Evolutionary conservation across 257 asterid species (phyloP), one percentile per base, ranked within the genome.

Genomic region (Echium plantagineum): DNA sequence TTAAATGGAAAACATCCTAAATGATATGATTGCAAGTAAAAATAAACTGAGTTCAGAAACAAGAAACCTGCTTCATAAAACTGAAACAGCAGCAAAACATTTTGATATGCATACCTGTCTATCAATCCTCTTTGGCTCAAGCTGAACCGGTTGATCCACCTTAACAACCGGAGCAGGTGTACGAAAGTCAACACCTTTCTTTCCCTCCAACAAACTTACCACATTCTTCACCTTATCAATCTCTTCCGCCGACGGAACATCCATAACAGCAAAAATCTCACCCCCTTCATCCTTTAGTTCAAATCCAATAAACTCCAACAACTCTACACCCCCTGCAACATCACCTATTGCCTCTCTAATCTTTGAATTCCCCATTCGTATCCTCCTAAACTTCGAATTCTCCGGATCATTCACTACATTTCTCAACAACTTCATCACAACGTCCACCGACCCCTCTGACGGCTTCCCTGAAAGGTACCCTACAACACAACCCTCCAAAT

Each of bases 231-330:
- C 60, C 76, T 76, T 71, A 61, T 66, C 73, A 69, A 93, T 68
- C 57, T 21, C 61, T 59, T 78, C 80, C 68, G 71, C 74, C 7
- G 86, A 77, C 42, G 85, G 85, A 53, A 76, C 78, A 17, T 83
- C 97, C 96, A 89, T 89, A 47, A 71, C 72, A 48, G 86, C 85
- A 93, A 94, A 89, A 83, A 89, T 83, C 66, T 89, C 99, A 51
- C 75, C 96, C 62, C 61, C 68, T 63, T 89, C 99, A 65, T 89
- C 96, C 69, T 77, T 81, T 77, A 89, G 62, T 66, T 77, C 78
- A 67, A 89, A 93, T 52, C 97, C 97, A 0, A 84, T 46, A 66
- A 73, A 84, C 71, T 89, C 97, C 72, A 93, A 74, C 71, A 89
- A 71, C 78, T 89, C 99, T 32, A 93, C 77, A 19, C 88, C 99